phyloP scores from a whole-genome alignment of 176 grass and related monocot species.

The Puya raimondii region DNA sequence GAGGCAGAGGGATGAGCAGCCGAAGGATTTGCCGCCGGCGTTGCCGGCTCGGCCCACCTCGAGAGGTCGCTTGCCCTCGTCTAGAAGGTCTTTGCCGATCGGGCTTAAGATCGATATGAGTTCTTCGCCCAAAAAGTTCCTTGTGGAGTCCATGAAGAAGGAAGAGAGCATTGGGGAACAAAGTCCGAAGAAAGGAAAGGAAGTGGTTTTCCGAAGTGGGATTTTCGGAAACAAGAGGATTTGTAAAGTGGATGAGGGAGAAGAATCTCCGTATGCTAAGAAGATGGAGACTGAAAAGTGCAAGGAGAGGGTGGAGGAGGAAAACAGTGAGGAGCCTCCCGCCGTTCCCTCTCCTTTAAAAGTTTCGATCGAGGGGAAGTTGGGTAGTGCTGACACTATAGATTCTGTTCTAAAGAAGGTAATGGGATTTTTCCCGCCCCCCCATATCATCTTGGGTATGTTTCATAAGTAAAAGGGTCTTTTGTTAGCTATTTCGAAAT shows the following conservation, averaged over 20 bases:
- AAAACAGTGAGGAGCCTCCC: slow-evolving; percentile 16
- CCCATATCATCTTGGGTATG: too few relatives aligned
- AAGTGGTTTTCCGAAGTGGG: slow-evolving; percentile 30
- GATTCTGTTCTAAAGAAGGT: slow-evolving; percentile 76
- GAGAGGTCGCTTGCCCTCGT: slow-evolving; percentile 60
- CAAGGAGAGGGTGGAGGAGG: slow-evolving; percentile 26
- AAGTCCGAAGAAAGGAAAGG: slow-evolving; percentile 27
- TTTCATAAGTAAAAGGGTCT: too few relatives aligned
- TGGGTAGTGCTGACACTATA: slow-evolving; percentile 31
- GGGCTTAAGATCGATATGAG: slow-evolving; percentile 45
- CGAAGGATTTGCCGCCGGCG: slow-evolving; percentile 62
- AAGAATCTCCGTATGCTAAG: slow-evolving; percentile 48
- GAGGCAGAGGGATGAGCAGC: slow-evolving; percentile 65
- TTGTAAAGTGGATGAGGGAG: slow-evolving; percentile 22
- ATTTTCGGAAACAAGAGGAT: slow-evolving; percentile 60
- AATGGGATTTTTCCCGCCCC: slow-evolving; percentile 11
- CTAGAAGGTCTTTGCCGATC: slow-evolving; percentile 38
- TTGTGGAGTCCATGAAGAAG: not conserved
- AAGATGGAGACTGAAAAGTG: not conserved
- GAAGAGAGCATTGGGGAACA: slow-evolving; percentile 24
- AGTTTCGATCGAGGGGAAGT: slow-evolving; percentile 35
- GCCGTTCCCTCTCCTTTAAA: slow-evolving; percentile 31
- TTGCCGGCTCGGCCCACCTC: slow-evolving; percentile 72
- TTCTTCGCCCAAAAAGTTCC: slow-evolving; percentile 16
- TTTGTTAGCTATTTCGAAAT: too few relatives aligned